Conservation (phyloP, 805 yeast genomes). For the Ogataea salicorniae region DNA sequence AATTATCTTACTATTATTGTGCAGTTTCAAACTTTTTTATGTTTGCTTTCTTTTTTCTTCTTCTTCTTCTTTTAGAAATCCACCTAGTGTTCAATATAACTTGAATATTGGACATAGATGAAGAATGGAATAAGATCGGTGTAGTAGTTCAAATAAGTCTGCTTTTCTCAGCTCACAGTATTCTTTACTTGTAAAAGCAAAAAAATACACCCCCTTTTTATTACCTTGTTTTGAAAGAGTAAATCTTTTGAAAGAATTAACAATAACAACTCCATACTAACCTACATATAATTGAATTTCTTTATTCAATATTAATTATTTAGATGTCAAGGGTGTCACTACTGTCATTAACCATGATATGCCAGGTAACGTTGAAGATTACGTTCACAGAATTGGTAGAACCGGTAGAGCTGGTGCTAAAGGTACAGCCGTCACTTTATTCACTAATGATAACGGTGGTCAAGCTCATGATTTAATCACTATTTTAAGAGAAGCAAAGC, state of each 20-base stretch:
- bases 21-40: too few species aligned
- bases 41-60: neutral
- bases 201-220: neutral
- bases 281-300: constrained; percentile 8
- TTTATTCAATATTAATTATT: neutral
- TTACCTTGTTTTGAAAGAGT: neutral
- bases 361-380: constrained; percentile 98
- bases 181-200: neutral
- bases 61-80: neutral
- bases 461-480: constrained; percentile 87
- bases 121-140: neutral
- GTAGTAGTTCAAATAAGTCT: neutral
- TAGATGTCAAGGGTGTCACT: constrained; percentile 96
- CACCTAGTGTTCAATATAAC: too few species aligned
- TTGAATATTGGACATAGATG: too few species aligned
- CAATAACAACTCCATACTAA: neutral
- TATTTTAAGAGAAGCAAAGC: constrained; percentile 94
- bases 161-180: neutral
- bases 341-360: constrained; percentile 92
- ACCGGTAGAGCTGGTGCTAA: constrained; percentile 98
- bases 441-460: constrained; percentile 81
- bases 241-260: neutral
- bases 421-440: constrained; percentile 94
- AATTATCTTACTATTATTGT: too few species aligned
- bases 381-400: constrained; percentile 98